Conservation (phyloP, 345 rosid species). For the Populus pruinosa region DNA sequence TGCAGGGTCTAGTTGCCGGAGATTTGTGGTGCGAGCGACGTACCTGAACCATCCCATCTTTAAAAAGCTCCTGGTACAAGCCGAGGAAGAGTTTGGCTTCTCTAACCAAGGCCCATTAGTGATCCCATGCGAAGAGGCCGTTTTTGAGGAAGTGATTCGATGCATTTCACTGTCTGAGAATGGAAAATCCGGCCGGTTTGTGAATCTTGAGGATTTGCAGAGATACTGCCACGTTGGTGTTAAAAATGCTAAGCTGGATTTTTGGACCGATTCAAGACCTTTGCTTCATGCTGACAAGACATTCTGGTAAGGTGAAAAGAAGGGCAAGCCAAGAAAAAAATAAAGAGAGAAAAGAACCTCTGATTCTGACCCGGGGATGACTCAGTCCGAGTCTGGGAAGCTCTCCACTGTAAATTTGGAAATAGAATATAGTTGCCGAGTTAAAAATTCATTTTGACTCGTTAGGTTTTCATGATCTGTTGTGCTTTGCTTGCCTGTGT, state of each 20-base stretch:
- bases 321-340: background rate
- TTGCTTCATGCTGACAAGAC: constrained; percentile 56
- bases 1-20: constrained; percentile 60
- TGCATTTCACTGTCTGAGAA: constrained; percentile 65
- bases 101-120: constrained; percentile 69
- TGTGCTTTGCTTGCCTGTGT: background rate
- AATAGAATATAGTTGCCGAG: constrained; percentile 1
- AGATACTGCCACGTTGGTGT: constrained; percentile 53
- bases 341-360: background rate
- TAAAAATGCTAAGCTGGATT: constrained; percentile 36
- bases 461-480: background rate
- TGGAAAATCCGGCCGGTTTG: constrained; percentile 40
- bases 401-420: background rate
- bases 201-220: constrained; percentile 55
- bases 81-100: constrained; percentile 93
- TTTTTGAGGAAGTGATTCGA: constrained; percentile 73
- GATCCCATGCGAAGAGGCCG: constrained; percentile 84
- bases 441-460: background rate
- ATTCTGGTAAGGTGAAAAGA: constrained; percentile 35
- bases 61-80: constrained; percentile 56
- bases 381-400: constrained; percentile 15
- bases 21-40: constrained; percentile 83
- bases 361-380: constrained; percentile 33
- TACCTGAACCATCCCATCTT: constrained; percentile 88
- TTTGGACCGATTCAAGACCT: constrained; percentile 75